Evolutionary conservation across 805 yeast species (phyloP), one percentile per base, ranked within the genome.

Genomic region (Pichia manshurica): DNA sequence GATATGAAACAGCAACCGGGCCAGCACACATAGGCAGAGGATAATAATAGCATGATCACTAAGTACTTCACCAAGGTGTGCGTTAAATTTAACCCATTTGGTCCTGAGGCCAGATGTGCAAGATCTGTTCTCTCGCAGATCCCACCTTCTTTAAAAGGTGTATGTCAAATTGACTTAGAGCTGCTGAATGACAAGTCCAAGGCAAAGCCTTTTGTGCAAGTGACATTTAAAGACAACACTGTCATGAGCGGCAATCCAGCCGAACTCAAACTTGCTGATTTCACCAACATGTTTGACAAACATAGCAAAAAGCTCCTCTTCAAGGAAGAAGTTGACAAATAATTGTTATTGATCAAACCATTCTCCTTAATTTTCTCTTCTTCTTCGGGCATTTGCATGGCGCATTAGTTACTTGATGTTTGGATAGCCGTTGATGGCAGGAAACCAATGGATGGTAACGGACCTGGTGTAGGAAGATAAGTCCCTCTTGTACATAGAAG

Each of bases 221-320:
- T 90, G 21, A 79, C 83, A 1, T 90, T 78, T 69, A 82, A 85
- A 64, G 97, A 90, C 64, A 91, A 90, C 59, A 76, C 79, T 43
- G 75, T 73, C 5, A 66, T 87, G 67, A 75, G 73, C 45, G 79
- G 79, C 5, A 86, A 88, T 61, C 96, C 96, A 9, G 63, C 73
- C 2, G 60, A 57, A 7, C 64, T 75, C 58, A 68, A 69, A 7
- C 75, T 86, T 50, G 70, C 66, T 19, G 96, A 89, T 54, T 67
- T 89, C 56, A 68, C 77, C 9, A 81, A 79, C 46, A 64, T 73
- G 51, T 79, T 91, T 54, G 95, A 90, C 62, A 73, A 85, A 48
- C 95, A 90, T 61, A 87, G 96, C 9, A 79, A 96, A 66, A 77
- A 79, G 58, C 68, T 90, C 56, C 81, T 81, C 50, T 72, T 89